Evolutionary conservation across 75 land plant genomes (phyloP), one percentile per base, ranked within the genome.

Genomic region (Azolla pinnata): DNA sequence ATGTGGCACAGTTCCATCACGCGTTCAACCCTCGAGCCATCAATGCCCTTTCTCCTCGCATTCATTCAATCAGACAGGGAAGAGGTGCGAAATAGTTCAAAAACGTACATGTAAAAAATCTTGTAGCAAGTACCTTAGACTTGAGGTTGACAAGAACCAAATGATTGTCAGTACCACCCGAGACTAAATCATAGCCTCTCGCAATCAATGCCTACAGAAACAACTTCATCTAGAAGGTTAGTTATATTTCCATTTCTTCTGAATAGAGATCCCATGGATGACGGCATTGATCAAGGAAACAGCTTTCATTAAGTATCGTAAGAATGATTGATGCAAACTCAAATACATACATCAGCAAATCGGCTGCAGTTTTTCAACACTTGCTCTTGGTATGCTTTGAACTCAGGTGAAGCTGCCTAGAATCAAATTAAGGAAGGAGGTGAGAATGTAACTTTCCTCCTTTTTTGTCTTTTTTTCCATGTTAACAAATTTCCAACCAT

Each of bases 1-100:
- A 91, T 91, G 59, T 91, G 97, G 65, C 81, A 85, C 42, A 79
- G 62, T 61, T 91, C 97, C 80, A 91, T 8, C 48, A 91, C 97
- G 69, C 90, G 86, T 54, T 91, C 97, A 52, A 90, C 97, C 65
- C 97, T 87, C 9, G 97, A 90, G 24, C 97, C 97, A 74, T 90
- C 97, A 45, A 91, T 77, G 31, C 97, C 97, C 97, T 91, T 71
- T 1, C 23, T 4, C 21, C 12, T 38, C 12, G 14, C 51, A 48
- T 3, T 20, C 51, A 48, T 12, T 20, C 51, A 7, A 17, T 3
- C 3, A 12, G 21, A 55, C 5, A 61, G 54, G 20, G 10, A 54
- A 14, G 32, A 56, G 19, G 30, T 33, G 23, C 14, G 26, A 62
- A 51, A 14, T 14, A 38, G 7, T 19, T 50, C 31, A 23, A 62